These are phyloP conservation scores for Zangia roseola DNA, from an alignment of 768 basidiomycete genomes.

Conservation along the genomic window DNA sequence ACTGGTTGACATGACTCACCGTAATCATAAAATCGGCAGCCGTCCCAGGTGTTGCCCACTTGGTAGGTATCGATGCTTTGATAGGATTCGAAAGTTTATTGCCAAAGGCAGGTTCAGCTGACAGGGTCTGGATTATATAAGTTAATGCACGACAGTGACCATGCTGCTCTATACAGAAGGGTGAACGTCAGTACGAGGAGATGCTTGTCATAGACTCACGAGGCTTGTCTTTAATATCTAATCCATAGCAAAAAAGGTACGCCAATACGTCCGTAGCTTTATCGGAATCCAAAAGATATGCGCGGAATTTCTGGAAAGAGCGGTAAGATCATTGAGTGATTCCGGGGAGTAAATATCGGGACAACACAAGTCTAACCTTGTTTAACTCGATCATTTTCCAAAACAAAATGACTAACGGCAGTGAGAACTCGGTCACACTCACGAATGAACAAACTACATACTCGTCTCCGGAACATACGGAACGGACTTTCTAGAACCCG, in stretches of 20 bases:
- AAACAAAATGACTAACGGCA: slow-evolving; percentile 63
- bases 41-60: slow-evolving; percentile 72
- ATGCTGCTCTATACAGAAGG: slow-evolving; percentile 66
- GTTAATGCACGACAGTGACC: slow-evolving; percentile 86
- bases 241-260: slow-evolving; percentile 74
- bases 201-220: slow-evolving; percentile 46
- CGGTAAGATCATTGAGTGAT: neutral
- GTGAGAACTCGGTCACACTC: slow-evolving; percentile 5
- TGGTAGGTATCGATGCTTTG: slow-evolving; percentile 65
- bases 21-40: slow-evolving; percentile 87
- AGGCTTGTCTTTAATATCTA: slow-evolving; percentile 93
- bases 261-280: slow-evolving; percentile 74
- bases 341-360: neutral
- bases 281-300: slow-evolving; percentile 78
- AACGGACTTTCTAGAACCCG: slow-evolving; percentile 80
- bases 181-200: slow-evolving; percentile 6
- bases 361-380: slow-evolving; percentile 53
- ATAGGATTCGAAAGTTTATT: slow-evolving; percentile 63
- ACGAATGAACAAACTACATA: slow-evolving; percentile 37
- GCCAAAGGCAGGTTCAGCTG: slow-evolving; percentile 80
- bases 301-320: slow-evolving; percentile 79
- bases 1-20: slow-evolving; percentile 41
- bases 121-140: slow-evolving; percentile 89
- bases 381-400: slow-evolving; percentile 95
- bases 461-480: slow-evolving; percentile 83